These are phyloP conservation scores for Puccinia polysora DNA, from an alignment of 1,284 basidiomycete species.

Conservation along the genomic window DNA sequence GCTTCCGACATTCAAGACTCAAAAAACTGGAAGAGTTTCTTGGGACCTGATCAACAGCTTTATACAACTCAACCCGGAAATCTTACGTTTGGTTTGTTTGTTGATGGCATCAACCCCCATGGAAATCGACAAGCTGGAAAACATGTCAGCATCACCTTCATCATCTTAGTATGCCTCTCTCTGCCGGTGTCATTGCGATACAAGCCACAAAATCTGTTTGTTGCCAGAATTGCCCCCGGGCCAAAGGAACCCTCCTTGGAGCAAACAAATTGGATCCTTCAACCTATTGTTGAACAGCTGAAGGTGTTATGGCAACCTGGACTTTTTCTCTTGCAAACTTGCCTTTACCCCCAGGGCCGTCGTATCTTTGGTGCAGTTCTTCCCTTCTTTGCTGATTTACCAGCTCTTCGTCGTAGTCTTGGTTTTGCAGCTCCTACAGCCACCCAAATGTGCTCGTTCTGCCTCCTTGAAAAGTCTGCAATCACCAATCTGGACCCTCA, in stretches of 20 bases:
- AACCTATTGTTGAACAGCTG: constrained; percentile 52
- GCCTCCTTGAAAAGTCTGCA: constrained; percentile 3
- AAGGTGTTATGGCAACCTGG: constrained; percentile 51
- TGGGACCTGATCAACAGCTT: background rate
- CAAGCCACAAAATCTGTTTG: constrained; percentile 53
- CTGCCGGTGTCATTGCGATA: constrained; percentile 52
- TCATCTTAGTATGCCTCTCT: background rate
- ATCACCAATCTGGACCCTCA: constrained; percentile 1
- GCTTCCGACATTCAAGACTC: constrained; percentile 10
- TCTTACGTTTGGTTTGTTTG: constrained; percentile 21
- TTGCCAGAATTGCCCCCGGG: constrained; percentile 54
- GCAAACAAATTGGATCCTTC: constrained; percentile 52
- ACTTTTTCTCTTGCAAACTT: constrained; percentile 33
- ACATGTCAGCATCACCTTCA: constrained; percentile 17
- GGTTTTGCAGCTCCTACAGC: constrained; percentile 33
- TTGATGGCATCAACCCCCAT: constrained; percentile 21
- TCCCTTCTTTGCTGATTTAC: constrained; percentile 31
- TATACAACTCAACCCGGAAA: background rate
- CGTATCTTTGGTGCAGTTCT: constrained; percentile 1
- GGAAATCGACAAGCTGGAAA: constrained; percentile 6
- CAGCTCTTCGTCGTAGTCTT: constrained; percentile 32
- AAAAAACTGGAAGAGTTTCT: background rate
- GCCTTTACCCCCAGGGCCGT: background rate
- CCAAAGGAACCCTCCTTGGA: constrained; percentile 45
- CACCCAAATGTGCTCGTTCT: constrained; percentile 41